Percentiles rank a stretch among this genome's conserved stretches.
Conservation (phyloP, 495 filamentous ascomycete species). For the Elaphomyces granulatus region DNA sequence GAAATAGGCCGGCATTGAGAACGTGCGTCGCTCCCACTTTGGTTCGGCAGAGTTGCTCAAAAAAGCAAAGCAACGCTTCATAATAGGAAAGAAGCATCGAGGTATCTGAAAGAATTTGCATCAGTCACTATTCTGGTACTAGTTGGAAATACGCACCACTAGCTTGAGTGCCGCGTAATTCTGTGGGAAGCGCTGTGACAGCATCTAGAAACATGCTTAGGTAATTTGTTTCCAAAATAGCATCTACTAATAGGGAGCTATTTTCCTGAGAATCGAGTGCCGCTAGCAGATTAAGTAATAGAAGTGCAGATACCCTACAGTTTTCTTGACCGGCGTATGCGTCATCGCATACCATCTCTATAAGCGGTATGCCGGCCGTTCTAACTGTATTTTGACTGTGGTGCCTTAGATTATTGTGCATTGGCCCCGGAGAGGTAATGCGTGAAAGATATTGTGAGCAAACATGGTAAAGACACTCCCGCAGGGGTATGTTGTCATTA, state of each 20-base stretch:
- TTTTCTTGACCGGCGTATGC: conserved; percentile 69
- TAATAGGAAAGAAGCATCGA: conserved; percentile 45
- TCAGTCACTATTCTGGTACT: not conserved
- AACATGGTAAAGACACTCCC: conserved; percentile 76
- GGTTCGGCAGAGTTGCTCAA: conserved; percentile 73
- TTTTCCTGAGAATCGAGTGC: conserved; percentile 49
- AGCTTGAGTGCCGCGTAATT: conserved; percentile 39
- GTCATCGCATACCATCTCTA: conserved; percentile 87
- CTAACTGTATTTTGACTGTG: conserved; percentile 65
- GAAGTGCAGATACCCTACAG: conserved; percentile 68
- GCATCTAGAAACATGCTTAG: conserved; percentile 76
- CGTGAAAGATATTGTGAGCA: conserved; percentile 70
- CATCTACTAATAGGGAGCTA: conserved; percentile 56
- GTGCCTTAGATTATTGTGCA: conserved; percentile 30
- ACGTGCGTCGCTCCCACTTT: conserved; percentile 65
- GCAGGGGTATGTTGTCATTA: conserved; percentile 49
- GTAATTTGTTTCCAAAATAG: conserved; percentile 75
- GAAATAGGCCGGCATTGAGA: conserved; percentile 79
- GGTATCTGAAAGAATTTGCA: conserved; percentile 29
- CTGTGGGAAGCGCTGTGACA: conserved; percentile 53
- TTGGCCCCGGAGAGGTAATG: conserved; percentile 37
- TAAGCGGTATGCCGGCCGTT: conserved; percentile 55
- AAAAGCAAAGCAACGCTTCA: conserved; percentile 62
- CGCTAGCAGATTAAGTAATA: conserved; percentile 59
- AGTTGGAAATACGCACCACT: conserved; percentile 26